A percentile compares a stretch with the other conserved stretches of the same genome.
Evolutionary conservation across 805 yeast genomes (phyloP).

Genomic region (Candida anglica): DNA sequence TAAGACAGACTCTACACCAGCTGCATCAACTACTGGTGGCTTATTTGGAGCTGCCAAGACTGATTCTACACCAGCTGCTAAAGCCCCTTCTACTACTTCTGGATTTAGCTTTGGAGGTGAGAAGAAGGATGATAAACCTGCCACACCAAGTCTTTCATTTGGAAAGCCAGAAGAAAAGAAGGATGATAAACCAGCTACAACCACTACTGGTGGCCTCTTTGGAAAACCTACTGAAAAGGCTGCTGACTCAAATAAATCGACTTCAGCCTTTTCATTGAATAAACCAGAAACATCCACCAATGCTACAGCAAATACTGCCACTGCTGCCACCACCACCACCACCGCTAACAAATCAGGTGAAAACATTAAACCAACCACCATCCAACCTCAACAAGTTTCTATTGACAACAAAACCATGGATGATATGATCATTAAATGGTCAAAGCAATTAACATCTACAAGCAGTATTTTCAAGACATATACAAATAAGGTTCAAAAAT

Average conservation of each 20-base stretch:
- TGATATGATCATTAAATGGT: conserved; percentile 91
- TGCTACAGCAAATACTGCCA: conserved; percentile 12
- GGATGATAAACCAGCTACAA: conserved; percentile 15
- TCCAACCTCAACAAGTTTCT: conserved; percentile 67
- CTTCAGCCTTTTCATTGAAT: conserved; percentile 9
- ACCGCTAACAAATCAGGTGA: conserved; percentile 7
- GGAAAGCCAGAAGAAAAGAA: conserved; percentile 13
- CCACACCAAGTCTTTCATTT: conserved; percentile 7
- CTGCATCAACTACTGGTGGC: conserved; percentile 5
- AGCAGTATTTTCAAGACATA: conserved; percentile 72
- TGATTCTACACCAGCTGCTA: conserved; percentile 9
- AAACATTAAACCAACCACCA: conserved; percentile 46
- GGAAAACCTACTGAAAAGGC: conserved; percentile 12
- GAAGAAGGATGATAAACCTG: conserved; percentile 5
- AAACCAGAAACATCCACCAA: conserved; percentile 19
- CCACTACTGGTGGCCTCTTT: conserved; percentile 16
- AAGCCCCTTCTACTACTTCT: conserved; percentile 6
- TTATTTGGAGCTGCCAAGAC: conserved; percentile 12
- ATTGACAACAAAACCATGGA: conserved; percentile 89
- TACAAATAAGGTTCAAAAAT: conserved; percentile 67
- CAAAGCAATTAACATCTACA: conserved; percentile 73
- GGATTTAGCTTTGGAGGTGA: conserved; percentile 14
- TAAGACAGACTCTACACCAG: neutral
- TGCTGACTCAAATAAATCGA: conserved; percentile 3
- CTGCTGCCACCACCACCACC: conserved; percentile 8